Conservation (phyloP, 768 basidiomycete genomes). For the Mycena vitilis region DNA sequence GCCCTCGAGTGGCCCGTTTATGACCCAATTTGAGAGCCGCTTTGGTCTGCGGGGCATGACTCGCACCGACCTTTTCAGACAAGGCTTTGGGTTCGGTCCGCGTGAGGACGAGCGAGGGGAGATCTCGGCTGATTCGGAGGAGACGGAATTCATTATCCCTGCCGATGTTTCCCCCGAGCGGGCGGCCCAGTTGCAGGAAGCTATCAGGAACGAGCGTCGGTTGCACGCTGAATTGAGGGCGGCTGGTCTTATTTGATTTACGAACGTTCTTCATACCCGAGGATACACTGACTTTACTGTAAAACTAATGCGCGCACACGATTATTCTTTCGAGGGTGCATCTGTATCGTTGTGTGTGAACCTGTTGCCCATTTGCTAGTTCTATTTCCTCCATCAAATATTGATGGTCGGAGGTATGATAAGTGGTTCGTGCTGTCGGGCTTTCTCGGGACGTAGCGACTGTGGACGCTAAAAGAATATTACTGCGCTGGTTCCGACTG, state of each 20-base stretch:
- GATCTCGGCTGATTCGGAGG: constrained; percentile 43
- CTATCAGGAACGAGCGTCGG: constrained; percentile 64
- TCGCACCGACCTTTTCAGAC: constrained; percentile 55
- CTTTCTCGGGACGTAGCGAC: too few species aligned
- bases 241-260: constrained; percentile 69
- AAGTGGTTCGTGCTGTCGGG: too few species aligned
- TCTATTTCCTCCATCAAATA: not conserved
- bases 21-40: constrained; percentile 52
- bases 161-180: constrained; percentile 56
- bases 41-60: constrained; percentile 55
- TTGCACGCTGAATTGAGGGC: constrained; percentile 70
- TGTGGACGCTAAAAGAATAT: too few species aligned
- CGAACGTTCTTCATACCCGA: constrained; percentile 1
- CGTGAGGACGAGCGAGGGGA: constrained; percentile 42
- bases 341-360: not conserved
- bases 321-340: not conserved
- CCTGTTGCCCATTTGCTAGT: not conserved
- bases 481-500: too few species aligned
- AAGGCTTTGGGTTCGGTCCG: constrained; percentile 56
- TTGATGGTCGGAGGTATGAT: too few species aligned
- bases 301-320: constrained; percentile 22
- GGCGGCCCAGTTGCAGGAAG: constrained; percentile 56
- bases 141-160: constrained; percentile 55
- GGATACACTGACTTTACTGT: constrained; percentile 30
- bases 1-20: constrained; percentile 39